phyloP scores from a whole-genome alignment of 129 eudicot species.

The Arctium lappa region DNA sequence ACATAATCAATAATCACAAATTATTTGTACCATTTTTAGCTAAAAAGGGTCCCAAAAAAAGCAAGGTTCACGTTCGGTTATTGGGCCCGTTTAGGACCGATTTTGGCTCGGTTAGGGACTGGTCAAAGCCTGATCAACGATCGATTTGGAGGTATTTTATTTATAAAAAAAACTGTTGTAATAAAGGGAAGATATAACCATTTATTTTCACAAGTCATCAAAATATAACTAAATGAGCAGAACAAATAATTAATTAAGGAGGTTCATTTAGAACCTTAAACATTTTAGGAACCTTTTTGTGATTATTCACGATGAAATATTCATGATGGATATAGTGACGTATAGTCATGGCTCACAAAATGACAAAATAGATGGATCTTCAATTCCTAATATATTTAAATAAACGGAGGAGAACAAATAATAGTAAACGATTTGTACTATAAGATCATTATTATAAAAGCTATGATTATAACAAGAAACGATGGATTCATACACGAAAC shows the following conservation, averaged over 20 bases:
- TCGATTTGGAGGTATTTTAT: not conserved
- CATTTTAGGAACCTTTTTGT: no score
- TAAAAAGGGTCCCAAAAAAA: not conserved
- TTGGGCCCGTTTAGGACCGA: not conserved
- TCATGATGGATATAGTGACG: no score
- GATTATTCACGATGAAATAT: no score
- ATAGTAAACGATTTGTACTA: not conserved
- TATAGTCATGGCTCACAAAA: no score
- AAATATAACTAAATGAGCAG: not conserved
- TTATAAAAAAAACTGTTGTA: not conserved
- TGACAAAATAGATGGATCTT: no score
- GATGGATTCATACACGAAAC: not conserved
- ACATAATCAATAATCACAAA: not conserved
- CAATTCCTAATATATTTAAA: no score
- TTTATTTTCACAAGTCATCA: not conserved
- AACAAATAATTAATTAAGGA: not conserved
- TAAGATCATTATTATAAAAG: not conserved
- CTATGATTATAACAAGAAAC: not conserved
- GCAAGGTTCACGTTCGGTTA: not conserved
- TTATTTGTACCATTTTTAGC: not conserved
- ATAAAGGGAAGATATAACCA: not conserved
- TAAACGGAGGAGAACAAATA: no score
- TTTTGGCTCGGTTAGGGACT: not conserved
- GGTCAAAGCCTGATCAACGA: not conserved
- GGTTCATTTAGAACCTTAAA: no score